phyloP scores from a whole-genome alignment of 2,329 filamentous ascomycete genomes.

The Macrophomina phaseolina region DNA sequence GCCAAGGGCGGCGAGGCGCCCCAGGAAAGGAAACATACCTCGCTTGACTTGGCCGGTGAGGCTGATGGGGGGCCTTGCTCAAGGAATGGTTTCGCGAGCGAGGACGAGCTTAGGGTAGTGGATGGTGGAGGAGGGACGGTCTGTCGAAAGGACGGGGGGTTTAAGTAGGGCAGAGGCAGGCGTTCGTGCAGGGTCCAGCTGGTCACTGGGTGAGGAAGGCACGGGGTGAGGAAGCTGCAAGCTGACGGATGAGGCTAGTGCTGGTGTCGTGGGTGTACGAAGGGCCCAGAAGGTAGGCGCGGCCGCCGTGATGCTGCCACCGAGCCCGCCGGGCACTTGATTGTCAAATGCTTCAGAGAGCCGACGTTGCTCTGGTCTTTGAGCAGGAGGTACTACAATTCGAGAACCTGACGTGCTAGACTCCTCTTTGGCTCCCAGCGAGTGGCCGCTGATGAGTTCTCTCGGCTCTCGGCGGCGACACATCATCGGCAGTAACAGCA shows the following conservation, averaged over 20 bases:
- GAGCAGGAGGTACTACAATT: too few species aligned
- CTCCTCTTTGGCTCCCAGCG: too few species aligned
- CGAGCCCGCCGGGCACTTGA: too few species aligned
- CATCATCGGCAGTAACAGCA: background rate
- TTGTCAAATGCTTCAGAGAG: too few species aligned
- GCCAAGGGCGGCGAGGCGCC: background rate
- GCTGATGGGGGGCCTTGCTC: background rate
- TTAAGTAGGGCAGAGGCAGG: background rate
- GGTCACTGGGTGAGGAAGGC: background rate
- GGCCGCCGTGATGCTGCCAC: background rate
- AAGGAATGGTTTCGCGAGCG: background rate
- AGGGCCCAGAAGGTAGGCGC: background rate
- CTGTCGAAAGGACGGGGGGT: slow-evolving; percentile 1
- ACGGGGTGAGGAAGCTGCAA: background rate
- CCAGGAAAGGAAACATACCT: background rate
- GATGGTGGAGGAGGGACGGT: slow-evolving; percentile 25
- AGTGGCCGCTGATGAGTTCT: too few species aligned
- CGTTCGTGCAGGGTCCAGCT: background rate
- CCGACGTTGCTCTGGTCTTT: too few species aligned
- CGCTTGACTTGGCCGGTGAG: background rate
- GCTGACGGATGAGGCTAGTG: background rate
- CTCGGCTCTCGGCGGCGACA: too few species aligned
- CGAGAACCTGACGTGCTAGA: too few species aligned
- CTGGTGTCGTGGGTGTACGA: background rate
- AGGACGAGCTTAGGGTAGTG: slow-evolving; percentile 17